Conservation (phyloP, 2,329 filamentous ascomycete genomes). For the Coniochaeta sp. region DNA sequence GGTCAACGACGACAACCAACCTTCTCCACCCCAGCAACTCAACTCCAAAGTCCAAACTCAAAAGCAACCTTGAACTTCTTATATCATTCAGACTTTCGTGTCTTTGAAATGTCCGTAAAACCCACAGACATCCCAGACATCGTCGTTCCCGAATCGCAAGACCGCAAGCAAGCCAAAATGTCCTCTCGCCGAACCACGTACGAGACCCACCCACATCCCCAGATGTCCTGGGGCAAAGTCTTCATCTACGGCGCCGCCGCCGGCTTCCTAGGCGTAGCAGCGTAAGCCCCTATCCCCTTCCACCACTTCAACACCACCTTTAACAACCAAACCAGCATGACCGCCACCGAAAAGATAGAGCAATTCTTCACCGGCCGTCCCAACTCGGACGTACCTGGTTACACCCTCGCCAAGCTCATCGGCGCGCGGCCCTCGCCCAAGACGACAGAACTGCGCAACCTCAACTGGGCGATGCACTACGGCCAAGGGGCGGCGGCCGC, state of each 20-base stretch:
- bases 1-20: no score
- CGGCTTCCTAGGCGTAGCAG: constrained; percentile 13
- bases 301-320: background rate
- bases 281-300: constrained; percentile 5
- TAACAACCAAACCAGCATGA: constrained; percentile 10
- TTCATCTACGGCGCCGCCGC: constrained; percentile 10
- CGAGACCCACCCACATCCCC: constrained; percentile 5
- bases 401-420: constrained; percentile 11
- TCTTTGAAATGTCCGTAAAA: background rate
- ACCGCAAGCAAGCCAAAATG: background rate
- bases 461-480: constrained; percentile 17
- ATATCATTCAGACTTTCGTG: no score
- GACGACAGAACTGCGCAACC: constrained; percentile 8
- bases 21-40: no score
- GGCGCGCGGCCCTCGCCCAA: constrained; percentile 4
- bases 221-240: constrained; percentile 9
- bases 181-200: constrained; percentile 5
- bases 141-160: background rate
- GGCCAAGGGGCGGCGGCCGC: constrained; percentile 13
- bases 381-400: constrained; percentile 13
- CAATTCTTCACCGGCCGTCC: constrained; percentile 12
- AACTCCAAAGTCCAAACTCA: no score
- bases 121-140: background rate
- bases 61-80: no score
- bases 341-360: constrained; percentile 12